Evolutionary conservation across 2,329 filamentous ascomycete genomes (phyloP), one percentile per base, ranked within the genome.

Genomic region (Fusarium lyarnte): DNA sequence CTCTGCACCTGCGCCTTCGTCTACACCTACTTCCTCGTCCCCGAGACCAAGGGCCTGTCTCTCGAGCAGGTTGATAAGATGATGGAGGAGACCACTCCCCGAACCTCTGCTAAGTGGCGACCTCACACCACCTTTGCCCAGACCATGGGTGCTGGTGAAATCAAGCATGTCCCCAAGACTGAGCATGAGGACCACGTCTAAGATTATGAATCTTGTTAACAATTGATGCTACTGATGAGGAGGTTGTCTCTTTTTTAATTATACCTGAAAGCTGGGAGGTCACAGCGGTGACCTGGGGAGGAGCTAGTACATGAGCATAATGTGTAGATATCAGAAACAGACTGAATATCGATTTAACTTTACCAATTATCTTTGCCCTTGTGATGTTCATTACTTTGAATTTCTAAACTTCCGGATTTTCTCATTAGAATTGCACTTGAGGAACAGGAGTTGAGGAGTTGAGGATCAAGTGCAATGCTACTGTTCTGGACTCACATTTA

Each of bases 41-140:
- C 90, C 66, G 91, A 93, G 85, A 93, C 90, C 81, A 92, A 93
- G 88, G 92, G 92, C 63, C 87, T 94, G 51, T 91, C 91, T 58
- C 90, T 94, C 46, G 92, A 94, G 85, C 92, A 94, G 84, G 91
- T 94, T 78, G 92, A 94, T 85, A 90, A 90, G 87, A 95, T 97
- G 93, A 90, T 96, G 87, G 93, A 95, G 85, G 93, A 97, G 89
- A 90, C 89, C 42, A 94, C 89, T 25, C 92, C 94, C 41, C 90
- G 92, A 74, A 94, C 88, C 23, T 95, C 92, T 6, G 85, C 89
- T 83, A 91, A 90, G 84, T 96, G 94, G 93, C 89, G 87, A 82
- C 92, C 93, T 46, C 87, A 87, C 78, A 85, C 85, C 76, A 94
- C 92, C 75, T 95, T 92, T 74, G 91, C 91, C 58, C 80, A 81